Evolutionary conservation across 2,329 filamentous ascomycete genomes (phyloP).

Genomic region (Monosporascus sp.): DNA sequence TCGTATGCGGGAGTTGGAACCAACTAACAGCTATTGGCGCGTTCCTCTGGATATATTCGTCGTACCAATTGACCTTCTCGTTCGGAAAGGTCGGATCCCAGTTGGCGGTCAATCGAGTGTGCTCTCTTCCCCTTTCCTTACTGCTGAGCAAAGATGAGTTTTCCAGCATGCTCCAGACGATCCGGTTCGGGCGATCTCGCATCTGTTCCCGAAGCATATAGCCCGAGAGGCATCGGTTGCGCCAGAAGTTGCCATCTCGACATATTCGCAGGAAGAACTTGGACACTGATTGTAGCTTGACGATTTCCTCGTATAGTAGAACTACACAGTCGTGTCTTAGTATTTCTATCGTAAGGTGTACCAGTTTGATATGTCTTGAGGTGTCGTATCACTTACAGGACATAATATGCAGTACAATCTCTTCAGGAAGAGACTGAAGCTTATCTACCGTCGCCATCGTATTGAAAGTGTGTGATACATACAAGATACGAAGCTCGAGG

Average conservation of each 20-base stretch:
- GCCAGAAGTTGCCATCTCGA: constrained; percentile 74
- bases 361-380: neutral
- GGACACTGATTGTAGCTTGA: constrained; percentile 64
- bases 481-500: neutral
- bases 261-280: constrained; percentile 59
- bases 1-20: constrained; percentile 59
- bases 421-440: constrained; percentile 54
- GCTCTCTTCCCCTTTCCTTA: constrained; percentile 29
- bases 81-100: constrained; percentile 75
- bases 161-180: constrained; percentile 16
- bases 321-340: constrained; percentile 9
- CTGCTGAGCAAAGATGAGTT: constrained; percentile 15
- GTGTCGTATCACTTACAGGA: constrained; percentile 42
- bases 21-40: constrained; percentile 70
- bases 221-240: constrained; percentile 63
- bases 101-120: constrained; percentile 60
- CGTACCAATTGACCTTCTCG: constrained; percentile 77
- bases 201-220: constrained; percentile 56
- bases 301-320: constrained; percentile 59
- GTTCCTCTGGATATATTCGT: constrained; percentile 80
- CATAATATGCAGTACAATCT: constrained; percentile 59
- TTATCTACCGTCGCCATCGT: constrained; percentile 16
- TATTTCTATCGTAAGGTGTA: too few species aligned
- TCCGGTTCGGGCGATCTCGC: constrained; percentile 26
- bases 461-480: neutral